Conservation (phyloP, 1,284 basidiomycete genomes). For the Sanghuangporus sanghuang region DNA sequence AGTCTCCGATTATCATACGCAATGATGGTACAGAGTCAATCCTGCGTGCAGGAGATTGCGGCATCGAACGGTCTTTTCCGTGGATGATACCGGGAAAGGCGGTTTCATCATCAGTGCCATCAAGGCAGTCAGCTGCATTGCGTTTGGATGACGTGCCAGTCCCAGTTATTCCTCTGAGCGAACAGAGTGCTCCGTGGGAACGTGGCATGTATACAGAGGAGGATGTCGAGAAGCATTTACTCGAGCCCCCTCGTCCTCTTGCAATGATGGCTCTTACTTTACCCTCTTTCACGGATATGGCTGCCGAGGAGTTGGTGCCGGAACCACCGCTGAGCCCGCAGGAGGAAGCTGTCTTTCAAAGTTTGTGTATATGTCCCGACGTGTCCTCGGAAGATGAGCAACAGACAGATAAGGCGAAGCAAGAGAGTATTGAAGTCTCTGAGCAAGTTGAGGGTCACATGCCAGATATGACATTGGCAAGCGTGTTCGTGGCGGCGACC, state of each 20-base stretch:
- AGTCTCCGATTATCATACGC: neutral
- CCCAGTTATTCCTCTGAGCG: slow-evolving; percentile 23
- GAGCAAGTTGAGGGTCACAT: neutral
- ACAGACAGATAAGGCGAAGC: neutral
- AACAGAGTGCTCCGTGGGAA: slow-evolving; percentile 25
- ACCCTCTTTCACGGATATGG: neutral
- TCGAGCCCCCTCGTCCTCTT: slow-evolving; percentile 23
- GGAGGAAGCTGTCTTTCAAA: slow-evolving; percentile 64
- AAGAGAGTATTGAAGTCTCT: neutral
- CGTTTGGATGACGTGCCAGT: slow-evolving; percentile 17
- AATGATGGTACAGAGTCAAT: neutral
- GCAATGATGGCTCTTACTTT: slow-evolving; percentile 24
- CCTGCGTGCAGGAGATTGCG: neutral
- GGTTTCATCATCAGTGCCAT: slow-evolving; percentile 28
- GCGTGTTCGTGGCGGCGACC: slow-evolving; percentile 3
- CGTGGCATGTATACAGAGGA: slow-evolving; percentile 21
- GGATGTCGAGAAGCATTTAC: slow-evolving; percentile 27
- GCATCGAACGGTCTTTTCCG: slow-evolving; percentile 3
- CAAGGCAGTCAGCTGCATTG: slow-evolving; percentile 18
- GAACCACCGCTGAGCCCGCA: slow-evolving; percentile 53
- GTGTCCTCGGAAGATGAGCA: neutral
- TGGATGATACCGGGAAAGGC: slow-evolving; percentile 21
- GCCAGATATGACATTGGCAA: slow-evolving; percentile 1
- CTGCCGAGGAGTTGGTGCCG: neutral
- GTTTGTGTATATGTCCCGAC: slow-evolving; percentile 43